phyloP scores from a whole-genome alignment of 2,329 filamentous ascomycete genomes.

The Trematosphaeria pertusa region DNA sequence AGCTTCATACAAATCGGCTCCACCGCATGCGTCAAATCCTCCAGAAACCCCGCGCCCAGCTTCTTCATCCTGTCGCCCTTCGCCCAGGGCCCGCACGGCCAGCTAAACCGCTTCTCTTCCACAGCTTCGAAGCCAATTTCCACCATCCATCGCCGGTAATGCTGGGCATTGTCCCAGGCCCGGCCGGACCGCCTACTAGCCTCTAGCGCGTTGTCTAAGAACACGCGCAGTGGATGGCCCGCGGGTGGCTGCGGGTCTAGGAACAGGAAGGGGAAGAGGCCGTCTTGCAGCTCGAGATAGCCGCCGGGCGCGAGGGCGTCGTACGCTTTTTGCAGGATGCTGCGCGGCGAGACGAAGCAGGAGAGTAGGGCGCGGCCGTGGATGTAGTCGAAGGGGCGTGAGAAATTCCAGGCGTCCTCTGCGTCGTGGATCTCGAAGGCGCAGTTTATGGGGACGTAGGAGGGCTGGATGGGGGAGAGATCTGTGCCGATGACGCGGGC shows the following conservation, averaged over 20 bases:
- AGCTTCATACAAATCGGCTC: constrained; percentile 24
- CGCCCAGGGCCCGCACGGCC: constrained; percentile 53
- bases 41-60: constrained; percentile 47
- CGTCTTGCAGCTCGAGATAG: constrained; percentile 58
- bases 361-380: constrained; percentile 58
- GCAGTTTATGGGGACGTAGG: constrained; percentile 32
- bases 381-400: constrained; percentile 63
- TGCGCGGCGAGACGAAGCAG: constrained; percentile 59
- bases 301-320: constrained; percentile 55
- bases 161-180: constrained; percentile 46
- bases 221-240: constrained; percentile 17
- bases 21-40: constrained; percentile 31
- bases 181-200: constrained; percentile 46
- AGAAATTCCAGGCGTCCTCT: constrained; percentile 60
- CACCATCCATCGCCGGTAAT: constrained; percentile 49
- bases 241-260: constrained; percentile 21
- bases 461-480: constrained; percentile 40
- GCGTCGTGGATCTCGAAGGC: constrained; percentile 35
- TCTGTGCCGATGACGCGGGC: constrained; percentile 27
- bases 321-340: constrained; percentile 51
- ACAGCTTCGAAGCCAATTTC: constrained; percentile 55
- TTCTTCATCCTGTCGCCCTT: constrained; percentile 55
- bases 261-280: constrained; percentile 27
- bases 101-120: constrained; percentile 38
- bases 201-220: constrained; percentile 31